Evolutionary conservation across 2,329 filamentous ascomycete genomes (phyloP).

Genomic region (Sarocladium strictum): DNA sequence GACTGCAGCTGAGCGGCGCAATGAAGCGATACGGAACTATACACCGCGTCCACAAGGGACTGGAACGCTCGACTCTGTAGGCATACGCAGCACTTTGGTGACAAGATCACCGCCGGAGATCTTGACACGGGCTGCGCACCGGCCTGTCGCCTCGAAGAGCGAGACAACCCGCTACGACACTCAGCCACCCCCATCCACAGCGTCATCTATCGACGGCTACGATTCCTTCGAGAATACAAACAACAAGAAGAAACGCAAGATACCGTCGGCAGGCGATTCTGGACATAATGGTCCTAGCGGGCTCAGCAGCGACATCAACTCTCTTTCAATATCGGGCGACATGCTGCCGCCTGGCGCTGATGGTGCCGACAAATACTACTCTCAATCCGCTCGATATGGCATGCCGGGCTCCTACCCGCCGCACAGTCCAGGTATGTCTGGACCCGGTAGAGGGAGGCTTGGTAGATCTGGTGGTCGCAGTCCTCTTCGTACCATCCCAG

Average conservation of each 20-base stretch:
- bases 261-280: conserved; percentile 77
- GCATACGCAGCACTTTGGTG: conserved; percentile 30
- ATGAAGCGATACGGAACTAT: conserved; percentile 19
- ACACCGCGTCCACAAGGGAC: conserved; percentile 28
- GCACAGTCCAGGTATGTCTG: conserved; percentile 60
- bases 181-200: conserved; percentile 60
- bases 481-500: conserved; percentile 53
- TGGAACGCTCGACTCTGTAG: conserved; percentile 39
- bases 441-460: conserved; percentile 77
- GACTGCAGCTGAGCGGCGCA: conserved; percentile 10
- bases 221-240: conserved; percentile 98
- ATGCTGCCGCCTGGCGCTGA: conserved; percentile 16
- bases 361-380: conserved; percentile 24
- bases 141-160: conserved; percentile 30
- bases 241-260: conserved; percentile 99
- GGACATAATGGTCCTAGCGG: conserved; percentile 38
- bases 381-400: conserved; percentile 20
- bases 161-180: conserved; percentile 42
- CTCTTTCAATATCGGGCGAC: conserved; percentile 19
- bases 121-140: conserved; percentile 34
- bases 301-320: conserved; percentile 35
- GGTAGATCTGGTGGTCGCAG: conserved; percentile 62
- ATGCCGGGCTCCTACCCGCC: conserved; percentile 46
- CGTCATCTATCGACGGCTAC: conserved; percentile 76
- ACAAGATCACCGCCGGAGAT: conserved; percentile 42